These are phyloP conservation scores for Trichoderma asperellum DNA, from an alignment of 2,329 filamentous ascomycete species.

Conservation along the genomic window DNA sequence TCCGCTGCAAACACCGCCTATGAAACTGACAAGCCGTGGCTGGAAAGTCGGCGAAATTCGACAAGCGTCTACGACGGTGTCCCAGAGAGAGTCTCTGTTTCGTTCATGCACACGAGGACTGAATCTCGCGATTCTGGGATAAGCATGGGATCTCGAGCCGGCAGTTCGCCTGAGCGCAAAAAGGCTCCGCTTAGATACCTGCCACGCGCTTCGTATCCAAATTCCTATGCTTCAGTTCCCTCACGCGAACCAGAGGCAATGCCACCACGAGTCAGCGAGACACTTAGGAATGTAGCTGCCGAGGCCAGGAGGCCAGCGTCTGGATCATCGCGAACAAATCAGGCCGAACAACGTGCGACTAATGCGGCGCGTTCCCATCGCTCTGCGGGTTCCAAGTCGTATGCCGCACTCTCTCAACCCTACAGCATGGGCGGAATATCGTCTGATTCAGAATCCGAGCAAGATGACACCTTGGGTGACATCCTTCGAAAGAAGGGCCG, in stretches of 20 bases:
- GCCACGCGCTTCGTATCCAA: constrained; percentile 42
- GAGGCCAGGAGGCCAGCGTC: constrained; percentile 60
- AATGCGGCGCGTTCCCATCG: constrained; percentile 42
- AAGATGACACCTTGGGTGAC: constrained; percentile 40
- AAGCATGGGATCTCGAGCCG: constrained; percentile 56
- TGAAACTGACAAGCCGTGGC: constrained; percentile 62
- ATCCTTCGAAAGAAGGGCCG: constrained; percentile 37
- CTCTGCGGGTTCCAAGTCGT: constrained; percentile 44
- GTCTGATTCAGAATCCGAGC: constrained; percentile 48
- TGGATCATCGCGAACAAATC: constrained; percentile 57
- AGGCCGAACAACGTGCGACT: constrained; percentile 52
- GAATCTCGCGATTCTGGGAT: constrained; percentile 62
- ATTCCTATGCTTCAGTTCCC: constrained; percentile 56
- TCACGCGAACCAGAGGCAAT: constrained; percentile 48
- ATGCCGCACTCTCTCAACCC: constrained; percentile 52
- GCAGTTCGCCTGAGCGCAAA: constrained; percentile 49
- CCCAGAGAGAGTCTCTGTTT: constrained; percentile 60
- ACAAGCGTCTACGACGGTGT: constrained; percentile 50
- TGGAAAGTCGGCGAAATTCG: constrained; percentile 46
- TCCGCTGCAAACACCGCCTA: constrained; percentile 49
- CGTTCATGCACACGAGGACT: constrained; percentile 79
- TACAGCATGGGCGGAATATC: constrained; percentile 49
- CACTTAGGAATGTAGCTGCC: constrained; percentile 53
- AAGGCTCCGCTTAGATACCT: constrained; percentile 53
- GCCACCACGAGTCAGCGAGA: constrained; percentile 38